Base-by-base conservation (phyloP, 176 grass and related monocot genomes). In the Metroxylon sagu region DNA sequence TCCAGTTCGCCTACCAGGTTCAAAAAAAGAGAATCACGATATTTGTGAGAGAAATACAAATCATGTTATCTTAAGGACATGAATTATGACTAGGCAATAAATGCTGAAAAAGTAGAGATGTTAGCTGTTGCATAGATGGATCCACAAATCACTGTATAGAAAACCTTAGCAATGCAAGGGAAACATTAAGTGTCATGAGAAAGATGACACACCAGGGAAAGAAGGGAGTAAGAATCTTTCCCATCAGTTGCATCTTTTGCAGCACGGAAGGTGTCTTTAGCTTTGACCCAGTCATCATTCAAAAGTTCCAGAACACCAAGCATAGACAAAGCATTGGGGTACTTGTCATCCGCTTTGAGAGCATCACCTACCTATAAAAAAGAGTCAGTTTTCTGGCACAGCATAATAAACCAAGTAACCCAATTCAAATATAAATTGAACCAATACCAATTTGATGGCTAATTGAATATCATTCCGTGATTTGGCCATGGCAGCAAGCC, bases 301-400 rank as follows among this genome's bases (percentile, higher is more conserved):
- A 84, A 83, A 64, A 96, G 84, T 76, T 96, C 80, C 74, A 96
- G 83, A 52, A 72, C 70, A 76, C 86, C 91, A 67, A 96, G 87
- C 83, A 90, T 96, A 73, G 77, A 90, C 25, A 96, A 58, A 25
- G 83, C 86, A 82, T 96, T 81, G 49, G 86, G 72, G 66, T 79
- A 85, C 74, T 90, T 96, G 21, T 81, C 83, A 62, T 96, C 87
- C 67, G 90, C 85, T 85, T 90, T 96, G 43, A 96, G 81, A 67
- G 91, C 86, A 77, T 96, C 91, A 66, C 68, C 78, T 56, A 90
- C 76, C 89, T 95, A 58, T 4, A 73, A 77, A 26, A 71, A 7
- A 82, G 17, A 35, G 78, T 66, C 55, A 69, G 57, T 54, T 29
- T 74, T 63, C 12, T 54, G 21, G 68, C 17, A 21, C 54, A 26